A percentile compares a stretch with the other conserved stretches of the same genome.
Conservation (phyloP, 768 basidiomycete genomes). For the Boletus bicolor region DNA sequence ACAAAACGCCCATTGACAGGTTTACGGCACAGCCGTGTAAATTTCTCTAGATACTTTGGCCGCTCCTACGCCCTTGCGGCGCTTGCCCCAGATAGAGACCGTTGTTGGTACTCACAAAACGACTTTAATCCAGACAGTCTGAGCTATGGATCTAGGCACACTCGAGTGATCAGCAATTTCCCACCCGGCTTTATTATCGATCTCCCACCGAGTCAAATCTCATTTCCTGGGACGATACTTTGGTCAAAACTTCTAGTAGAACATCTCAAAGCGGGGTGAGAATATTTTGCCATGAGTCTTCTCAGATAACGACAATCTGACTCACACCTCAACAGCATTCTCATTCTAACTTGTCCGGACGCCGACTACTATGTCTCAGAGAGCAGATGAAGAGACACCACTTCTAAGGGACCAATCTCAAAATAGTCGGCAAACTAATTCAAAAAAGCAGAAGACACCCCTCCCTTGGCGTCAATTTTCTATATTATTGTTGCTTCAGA, state of each 20-base stretch:
- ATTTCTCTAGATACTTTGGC: no score
- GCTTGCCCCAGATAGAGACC: background rate
- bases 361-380: slow-evolving; percentile 5
- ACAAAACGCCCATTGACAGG: no score
- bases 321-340: background rate
- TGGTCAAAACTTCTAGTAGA: no score
- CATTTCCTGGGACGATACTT: background rate
- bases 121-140: no score
- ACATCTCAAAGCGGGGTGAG: background rate
- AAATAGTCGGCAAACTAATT: slow-evolving; percentile 9
- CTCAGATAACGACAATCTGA: background rate
- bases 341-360: background rate
- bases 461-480: slow-evolving; percentile 68
- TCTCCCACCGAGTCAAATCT: background rate
- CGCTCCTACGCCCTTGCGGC: background rate
- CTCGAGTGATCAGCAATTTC: background rate
- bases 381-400: slow-evolving; percentile 59
- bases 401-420: slow-evolving; percentile 35
- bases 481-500: slow-evolving; percentile 65
- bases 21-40: no score
- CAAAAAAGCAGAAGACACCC: slow-evolving; percentile 42
- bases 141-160: no score
- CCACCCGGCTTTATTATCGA: background rate
- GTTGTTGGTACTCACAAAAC: no score
- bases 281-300: background rate